Evolutionary conservation across 768 basidiomycete species (phyloP).

Genomic region (Lentinula boryana): DNA sequence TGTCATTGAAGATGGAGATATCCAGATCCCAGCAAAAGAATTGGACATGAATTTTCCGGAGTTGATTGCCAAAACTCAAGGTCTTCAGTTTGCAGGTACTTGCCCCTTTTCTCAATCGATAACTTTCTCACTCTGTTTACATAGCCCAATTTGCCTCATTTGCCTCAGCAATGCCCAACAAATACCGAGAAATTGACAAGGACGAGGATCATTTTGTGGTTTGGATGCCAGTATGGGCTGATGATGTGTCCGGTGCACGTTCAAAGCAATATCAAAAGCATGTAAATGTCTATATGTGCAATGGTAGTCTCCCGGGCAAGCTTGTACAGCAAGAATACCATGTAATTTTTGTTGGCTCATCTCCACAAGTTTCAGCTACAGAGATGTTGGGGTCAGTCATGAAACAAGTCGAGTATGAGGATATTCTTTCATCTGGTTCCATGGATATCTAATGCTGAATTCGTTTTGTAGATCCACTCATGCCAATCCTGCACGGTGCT

Average conservation of each 20-base stretch:
- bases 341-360: constrained; percentile 33
- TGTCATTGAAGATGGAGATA: no score
- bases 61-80: no score
- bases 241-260: constrained; percentile 38
- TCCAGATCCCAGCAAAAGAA: no score
- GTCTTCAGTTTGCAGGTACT: no score
- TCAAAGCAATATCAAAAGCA: constrained; percentile 43
- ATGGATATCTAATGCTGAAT: no score
- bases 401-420: neutral
- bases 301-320: constrained; percentile 27
- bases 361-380: constrained; percentile 24
- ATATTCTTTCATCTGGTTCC: no score
- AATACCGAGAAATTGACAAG: constrained; percentile 20
- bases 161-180: constrained; percentile 23
- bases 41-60: no score
- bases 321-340: constrained; percentile 30
- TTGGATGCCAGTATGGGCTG: constrained; percentile 26
- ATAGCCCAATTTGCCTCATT: no score
- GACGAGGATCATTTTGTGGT: constrained; percentile 23
- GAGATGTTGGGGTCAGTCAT: constrained; percentile 30
- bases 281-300: constrained; percentile 31
- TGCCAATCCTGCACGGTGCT: constrained; percentile 22
- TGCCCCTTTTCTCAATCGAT: no score
- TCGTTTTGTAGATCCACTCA: constrained; percentile 14
- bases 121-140: no score